Percentiles rank a stretch among this genome's conserved stretches.
Evolutionary conservation across 1,284 basidiomycete genomes (phyloP).

Genomic region (Kalmanozyma brasiliensis): DNA sequence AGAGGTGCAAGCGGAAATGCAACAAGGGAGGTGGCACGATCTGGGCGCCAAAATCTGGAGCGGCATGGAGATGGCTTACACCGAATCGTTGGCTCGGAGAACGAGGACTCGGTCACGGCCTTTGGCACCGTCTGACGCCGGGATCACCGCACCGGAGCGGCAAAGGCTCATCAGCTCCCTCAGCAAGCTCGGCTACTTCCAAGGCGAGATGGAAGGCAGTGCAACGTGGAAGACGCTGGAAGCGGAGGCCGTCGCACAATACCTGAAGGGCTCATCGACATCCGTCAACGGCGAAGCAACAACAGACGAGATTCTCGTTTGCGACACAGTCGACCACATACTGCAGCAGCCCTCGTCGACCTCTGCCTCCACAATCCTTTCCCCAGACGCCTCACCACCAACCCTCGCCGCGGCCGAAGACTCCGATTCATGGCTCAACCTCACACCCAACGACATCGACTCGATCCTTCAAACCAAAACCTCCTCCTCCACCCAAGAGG

Average conservation of each 20-base stretch:
- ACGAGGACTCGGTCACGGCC: slow-evolving; percentile 9
- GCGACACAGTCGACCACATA: slow-evolving; percentile 18
- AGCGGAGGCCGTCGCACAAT: slow-evolving; percentile 32
- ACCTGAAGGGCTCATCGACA: not conserved
- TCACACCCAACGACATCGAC: slow-evolving; percentile 45
- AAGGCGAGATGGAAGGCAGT: slow-evolving; percentile 48
- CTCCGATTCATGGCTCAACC: slow-evolving; percentile 54
- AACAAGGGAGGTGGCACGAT: slow-evolving; percentile 56
- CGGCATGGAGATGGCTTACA: slow-evolving; percentile 60
- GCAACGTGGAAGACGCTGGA: slow-evolving; percentile 57
- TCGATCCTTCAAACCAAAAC: slow-evolving; percentile 25
- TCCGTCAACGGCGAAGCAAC: not conserved
- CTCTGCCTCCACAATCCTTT: not conserved
- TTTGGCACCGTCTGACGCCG: not conserved
- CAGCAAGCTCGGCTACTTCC: slow-evolving; percentile 57
- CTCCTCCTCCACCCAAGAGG: not conserved
- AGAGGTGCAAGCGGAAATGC: slow-evolving; percentile 19
- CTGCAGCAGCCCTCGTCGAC: not conserved
- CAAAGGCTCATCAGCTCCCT: slow-evolving; percentile 44
- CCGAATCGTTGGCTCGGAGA: slow-evolving; percentile 31
- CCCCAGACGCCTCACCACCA: not conserved
- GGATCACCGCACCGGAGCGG: slow-evolving; percentile 11
- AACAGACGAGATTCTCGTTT: slow-evolving; percentile 1
- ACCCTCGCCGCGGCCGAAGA: slow-evolving; percentile 34
- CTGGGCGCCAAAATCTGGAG: slow-evolving; percentile 60